Percentiles rank a stretch among this genome's conserved stretches.
Conservation (phyloP, 805 yeast species). For the Diddensiella transvaalensis region DNA sequence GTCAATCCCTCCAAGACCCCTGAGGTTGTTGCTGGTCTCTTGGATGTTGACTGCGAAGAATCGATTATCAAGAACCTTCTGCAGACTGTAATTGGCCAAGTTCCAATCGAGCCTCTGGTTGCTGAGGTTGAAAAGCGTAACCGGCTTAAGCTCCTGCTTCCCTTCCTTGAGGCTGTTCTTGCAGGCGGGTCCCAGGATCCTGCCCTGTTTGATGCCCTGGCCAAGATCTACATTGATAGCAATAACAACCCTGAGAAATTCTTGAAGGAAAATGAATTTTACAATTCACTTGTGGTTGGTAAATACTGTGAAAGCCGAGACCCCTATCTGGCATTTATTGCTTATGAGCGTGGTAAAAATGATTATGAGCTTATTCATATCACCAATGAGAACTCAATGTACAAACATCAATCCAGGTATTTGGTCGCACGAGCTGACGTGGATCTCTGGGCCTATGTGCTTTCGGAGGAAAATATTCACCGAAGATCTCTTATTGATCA, state of each 20-base stretch:
- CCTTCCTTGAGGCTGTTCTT: conserved; percentile 86
- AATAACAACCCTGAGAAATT: conserved; percentile 97
- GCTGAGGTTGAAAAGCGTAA: conserved; percentile 96
- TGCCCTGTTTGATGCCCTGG: conserved; percentile 90
- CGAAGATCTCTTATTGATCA: conserved; percentile 91
- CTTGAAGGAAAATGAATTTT: conserved; percentile 82
- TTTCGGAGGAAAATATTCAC: conserved; percentile 71
- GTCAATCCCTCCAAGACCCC: conserved; percentile 96
- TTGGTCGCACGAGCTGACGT: conserved; percentile 84
- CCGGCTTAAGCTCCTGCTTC: conserved; percentile 83
- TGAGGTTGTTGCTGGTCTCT: conserved; percentile 90
- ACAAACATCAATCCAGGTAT: conserved; percentile 98
- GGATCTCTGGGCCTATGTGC: conserved; percentile 75
- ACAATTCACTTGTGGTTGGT: conserved; percentile 95
- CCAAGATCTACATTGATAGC: conserved; percentile 95
- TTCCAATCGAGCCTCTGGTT: conserved; percentile 85
- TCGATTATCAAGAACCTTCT: conserved; percentile 73
- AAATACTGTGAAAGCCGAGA: conserved; percentile 98
- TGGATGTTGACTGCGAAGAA: conserved; percentile 98
- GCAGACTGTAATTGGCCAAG: conserved; percentile 86
- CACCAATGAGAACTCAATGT: conserved; percentile 97
- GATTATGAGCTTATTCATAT: conserved; percentile 85
- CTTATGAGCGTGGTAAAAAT: conserved; percentile 91
- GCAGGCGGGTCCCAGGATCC: conserved; percentile 80
- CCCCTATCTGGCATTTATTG: conserved; percentile 96